phyloP scores from a whole-genome alignment of 2,329 filamentous ascomycete genomes.

The Sporothrix variecibatus region DNA sequence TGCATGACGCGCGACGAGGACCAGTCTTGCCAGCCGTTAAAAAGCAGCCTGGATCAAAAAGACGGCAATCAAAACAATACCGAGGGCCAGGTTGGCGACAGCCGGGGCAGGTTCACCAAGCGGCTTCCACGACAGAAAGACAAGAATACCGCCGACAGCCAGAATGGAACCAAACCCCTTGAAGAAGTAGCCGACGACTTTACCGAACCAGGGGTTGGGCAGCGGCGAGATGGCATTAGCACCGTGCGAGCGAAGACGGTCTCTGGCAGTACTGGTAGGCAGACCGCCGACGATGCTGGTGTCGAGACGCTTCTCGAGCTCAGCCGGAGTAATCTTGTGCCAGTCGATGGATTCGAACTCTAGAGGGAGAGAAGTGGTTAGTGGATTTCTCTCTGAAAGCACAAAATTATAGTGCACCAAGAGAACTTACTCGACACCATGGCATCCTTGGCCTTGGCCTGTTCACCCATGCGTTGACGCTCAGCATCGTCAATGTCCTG shows the following conservation, averaged over 20 bases:
- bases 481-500: slow-evolving; percentile 57
- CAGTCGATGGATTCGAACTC: slow-evolving; percentile 66
- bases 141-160: slow-evolving; percentile 66
- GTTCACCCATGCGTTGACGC: slow-evolving; percentile 38
- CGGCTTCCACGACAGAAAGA: slow-evolving; percentile 76
- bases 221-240: slow-evolving; percentile 67
- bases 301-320: slow-evolving; percentile 60
- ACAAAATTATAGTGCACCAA: not conserved
- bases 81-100: slow-evolving; percentile 69
- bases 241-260: slow-evolving; percentile 61
- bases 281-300: slow-evolving; percentile 62
- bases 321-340: slow-evolving; percentile 61
- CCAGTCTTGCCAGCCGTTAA: slow-evolving; percentile 72
- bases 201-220: slow-evolving; percentile 60
- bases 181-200: slow-evolving; percentile 71
- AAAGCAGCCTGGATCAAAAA: slow-evolving; percentile 70
- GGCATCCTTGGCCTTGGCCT: slow-evolving; percentile 38
- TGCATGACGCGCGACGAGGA: slow-evolving; percentile 76
- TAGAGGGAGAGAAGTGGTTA: slow-evolving; percentile 35
- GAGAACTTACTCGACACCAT: slow-evolving; percentile 18
- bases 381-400: not conserved
- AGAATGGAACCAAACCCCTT: slow-evolving; percentile 75
- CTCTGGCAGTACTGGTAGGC: slow-evolving; percentile 56
- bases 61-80: slow-evolving; percentile 70
- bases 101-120: slow-evolving; percentile 67